Base-by-base conservation (phyloP, 2,329 filamentous ascomycete genomes). In the Pochonia chlamydosporia region DNA sequence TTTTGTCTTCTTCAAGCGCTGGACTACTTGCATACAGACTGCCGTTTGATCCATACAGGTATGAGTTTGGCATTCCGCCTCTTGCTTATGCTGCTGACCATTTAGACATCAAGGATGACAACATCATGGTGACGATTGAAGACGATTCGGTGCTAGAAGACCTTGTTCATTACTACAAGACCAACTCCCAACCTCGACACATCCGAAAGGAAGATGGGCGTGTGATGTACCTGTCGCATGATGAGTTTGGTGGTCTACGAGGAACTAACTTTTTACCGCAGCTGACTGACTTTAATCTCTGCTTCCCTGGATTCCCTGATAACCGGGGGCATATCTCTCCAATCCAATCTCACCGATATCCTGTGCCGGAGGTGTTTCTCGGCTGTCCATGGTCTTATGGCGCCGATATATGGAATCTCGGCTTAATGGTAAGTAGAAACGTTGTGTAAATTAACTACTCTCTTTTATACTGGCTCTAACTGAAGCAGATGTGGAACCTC, bases 291-390 rank as follows among this genome's bases (percentile, higher is more conserved):
- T 57, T 56, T 37, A 50, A 56, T 10, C 40, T 50, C 18, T 37
- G 33, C 24, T 55, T 49, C 21, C 50, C 52, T 8, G 52, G 50
- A 24, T 37, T 54, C 1, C 39, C 24, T 14, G 43, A 42, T 21
- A 36, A 40, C 21, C n/a, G 20, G 0, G 47, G 46, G 18, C 51
- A 56, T 40, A 23, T 56, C 7, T 48, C 40, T 8, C 28, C 56
- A 14, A 56, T 56, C 28, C 56, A 59, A 18, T 50, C 54, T 31
- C 50, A 56, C n/a, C 44, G 49, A 5, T 59, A 44, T 31, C 57
- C 55, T 10, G 52, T 52, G n/a, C 57, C 57, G 14, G 57, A 59
- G 31, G 56, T 56, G 11, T 18, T 59, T 1, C 52, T 59, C 13
- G 56, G 57, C n/a, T 52, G 49, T 13, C 51, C 52, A 7, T 56